Evolutionary conservation across 2,329 filamentous ascomycete genomes (phyloP), one percentile per base, ranked within the genome.

Genomic region (Xylariales sp.): DNA sequence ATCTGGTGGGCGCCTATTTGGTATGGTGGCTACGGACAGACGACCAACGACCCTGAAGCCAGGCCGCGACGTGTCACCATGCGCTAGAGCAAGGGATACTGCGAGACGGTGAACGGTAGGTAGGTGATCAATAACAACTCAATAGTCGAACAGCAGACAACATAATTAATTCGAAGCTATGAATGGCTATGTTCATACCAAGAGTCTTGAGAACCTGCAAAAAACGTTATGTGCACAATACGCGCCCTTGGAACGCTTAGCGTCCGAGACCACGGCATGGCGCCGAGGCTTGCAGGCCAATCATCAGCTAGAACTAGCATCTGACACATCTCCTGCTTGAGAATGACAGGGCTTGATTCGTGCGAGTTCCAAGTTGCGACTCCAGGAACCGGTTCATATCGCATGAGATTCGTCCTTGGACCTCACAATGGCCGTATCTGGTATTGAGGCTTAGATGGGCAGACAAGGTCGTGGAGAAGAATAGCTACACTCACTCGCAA

Each of bases 241-340:
- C 58, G 62, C 68, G 68, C 68, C 66, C 59, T 64, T 62, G 61
- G 60, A 63, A 65, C 52, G 55, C 50, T 48, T 55, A 55, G 52
- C 51, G 54, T 61, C 57, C 54, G 52, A 55, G 51, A 53, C 42
- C 52, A 53, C 50, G 54, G 47, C 49, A 54, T 52, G 49, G 48
- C 51, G 45, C 51, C 51, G 55, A 53, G 47, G 36, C 39, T 37
- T 46, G 42, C 43, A 47, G 39, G 38, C 67, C 63, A 71, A 70
- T 70, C 59, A 66, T 20, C 31, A 48, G 22, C 46, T 45, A 46
- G 44, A 45, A 49, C 27, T 44, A 43, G 43, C 52, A 53, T 53
- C 60, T 66, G 65, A 58, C 66, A 66, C 65, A 59, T 58, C 61
- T 62, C 51, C 46, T 66, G 67, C 64, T 63, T 64, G 61, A 57